Conservation (phyloP, 768 basidiomycete species). For the Tricholoma bakamatsutake region DNA sequence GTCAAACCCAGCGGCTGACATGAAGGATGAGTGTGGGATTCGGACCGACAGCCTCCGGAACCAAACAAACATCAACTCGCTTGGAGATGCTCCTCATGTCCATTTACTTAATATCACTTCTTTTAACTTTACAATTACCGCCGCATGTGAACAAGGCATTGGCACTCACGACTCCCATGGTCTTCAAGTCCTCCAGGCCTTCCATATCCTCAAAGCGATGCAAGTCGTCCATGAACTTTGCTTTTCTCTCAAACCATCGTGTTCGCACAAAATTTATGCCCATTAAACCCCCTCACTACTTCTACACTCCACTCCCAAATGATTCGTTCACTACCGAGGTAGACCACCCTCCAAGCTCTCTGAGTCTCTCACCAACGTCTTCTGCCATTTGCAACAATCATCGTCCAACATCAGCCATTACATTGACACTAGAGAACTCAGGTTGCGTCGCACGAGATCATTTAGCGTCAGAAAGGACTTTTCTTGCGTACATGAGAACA, state of each 20-base stretch:
- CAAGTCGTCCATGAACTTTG: slow-evolving; percentile 5
- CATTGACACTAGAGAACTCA: slow-evolving; percentile 35
- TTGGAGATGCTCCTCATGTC: no score
- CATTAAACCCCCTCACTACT: neutral
- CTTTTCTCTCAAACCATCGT: slow-evolving; percentile 8
- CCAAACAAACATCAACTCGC: no score
- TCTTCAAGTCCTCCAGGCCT: neutral
- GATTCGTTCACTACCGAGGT: neutral
- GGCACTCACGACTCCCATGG: neutral
- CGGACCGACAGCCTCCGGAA: no score
- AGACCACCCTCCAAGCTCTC: neutral
- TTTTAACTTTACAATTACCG: no score
- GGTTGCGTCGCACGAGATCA: slow-evolving; percentile 52
- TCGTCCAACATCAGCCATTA: slow-evolving; percentile 3
- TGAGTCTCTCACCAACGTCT: neutral
- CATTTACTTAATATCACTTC: neutral
- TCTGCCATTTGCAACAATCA: neutral
- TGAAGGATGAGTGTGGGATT: neutral
- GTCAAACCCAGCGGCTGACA: neutral
- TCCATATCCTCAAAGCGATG: neutral
- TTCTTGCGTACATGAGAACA: slow-evolving; percentile 48
- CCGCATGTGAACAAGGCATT: no score
- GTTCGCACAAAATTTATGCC: neutral
- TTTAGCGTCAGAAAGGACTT: slow-evolving; percentile 46
- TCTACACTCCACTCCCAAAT: neutral